Conservation (phyloP, 805 yeast species). For the Diddensiella santjacobensis region DNA sequence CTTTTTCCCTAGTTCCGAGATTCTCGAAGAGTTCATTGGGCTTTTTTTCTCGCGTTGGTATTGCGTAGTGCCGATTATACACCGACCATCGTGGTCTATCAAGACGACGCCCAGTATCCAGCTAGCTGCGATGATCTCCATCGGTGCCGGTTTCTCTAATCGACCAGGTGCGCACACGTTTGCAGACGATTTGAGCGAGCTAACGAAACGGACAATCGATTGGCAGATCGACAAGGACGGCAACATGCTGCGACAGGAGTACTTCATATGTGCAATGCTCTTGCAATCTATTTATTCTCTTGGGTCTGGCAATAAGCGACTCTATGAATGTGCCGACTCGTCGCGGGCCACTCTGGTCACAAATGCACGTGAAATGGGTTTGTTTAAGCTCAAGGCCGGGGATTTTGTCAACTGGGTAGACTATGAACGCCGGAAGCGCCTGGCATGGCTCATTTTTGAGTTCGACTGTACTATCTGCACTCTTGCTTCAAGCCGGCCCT, state of each 20-base stretch:
- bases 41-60: slow-evolving; percentile 20
- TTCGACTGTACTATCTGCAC: slow-evolving; percentile 23
- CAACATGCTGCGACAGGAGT: slow-evolving; percentile 18
- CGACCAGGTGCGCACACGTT: slow-evolving; percentile 20
- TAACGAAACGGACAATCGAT: slow-evolving; percentile 18
- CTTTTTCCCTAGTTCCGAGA: slow-evolving; percentile 19
- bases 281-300: slow-evolving; percentile 23
- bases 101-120: slow-evolving; percentile 16
- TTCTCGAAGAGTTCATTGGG: slow-evolving; percentile 21
- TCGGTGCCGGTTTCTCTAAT: slow-evolving; percentile 25
- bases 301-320: slow-evolving; percentile 23
- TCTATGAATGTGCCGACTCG: slow-evolving; percentile 24
- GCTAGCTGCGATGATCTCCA: slow-evolving; percentile 20
- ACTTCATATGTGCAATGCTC: slow-evolving; percentile 20
- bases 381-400: slow-evolving; percentile 17
- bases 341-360: slow-evolving; percentile 19
- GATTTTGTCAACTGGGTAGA: slow-evolving; percentile 21
- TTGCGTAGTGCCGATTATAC: slow-evolving; percentile 21
- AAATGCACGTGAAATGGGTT: slow-evolving; percentile 21
- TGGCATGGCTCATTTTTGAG: slow-evolving; percentile 25
- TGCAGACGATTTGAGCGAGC: slow-evolving; percentile 23
- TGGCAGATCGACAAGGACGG: slow-evolving; percentile 19
- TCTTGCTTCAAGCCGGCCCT: slow-evolving; percentile 21
- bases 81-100: slow-evolving; percentile 20
- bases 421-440: slow-evolving; percentile 21